Conservation (phyloP, 1,139 yeast genomes). For the Suhomyces bolitotheri region DNA sequence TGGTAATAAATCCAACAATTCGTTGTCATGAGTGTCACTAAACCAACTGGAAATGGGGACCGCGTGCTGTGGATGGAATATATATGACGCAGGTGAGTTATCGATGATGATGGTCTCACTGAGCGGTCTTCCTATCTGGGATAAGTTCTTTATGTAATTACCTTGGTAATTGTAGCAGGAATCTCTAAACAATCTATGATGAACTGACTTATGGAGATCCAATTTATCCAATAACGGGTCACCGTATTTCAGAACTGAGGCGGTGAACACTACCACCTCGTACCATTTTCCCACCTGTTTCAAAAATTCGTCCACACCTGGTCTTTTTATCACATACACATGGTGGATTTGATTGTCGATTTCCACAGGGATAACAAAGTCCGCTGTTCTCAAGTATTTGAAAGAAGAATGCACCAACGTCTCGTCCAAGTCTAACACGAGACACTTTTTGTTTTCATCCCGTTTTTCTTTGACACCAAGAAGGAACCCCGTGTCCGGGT, state of each 20-base stretch:
- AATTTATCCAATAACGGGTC: slow-evolving; percentile 90
- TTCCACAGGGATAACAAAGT: slow-evolving; percentile 74
- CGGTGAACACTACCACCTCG: slow-evolving; percentile 96
- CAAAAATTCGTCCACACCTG: slow-evolving; percentile 95
- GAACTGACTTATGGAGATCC: slow-evolving; percentile 71
- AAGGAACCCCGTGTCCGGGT: slow-evolving; percentile 59
- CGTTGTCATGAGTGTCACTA: slow-evolving; percentile 96
- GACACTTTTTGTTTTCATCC: slow-evolving; percentile 67
- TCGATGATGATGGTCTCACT: slow-evolving; percentile 85
- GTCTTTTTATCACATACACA: slow-evolving; percentile 94
- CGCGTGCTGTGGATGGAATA: slow-evolving; percentile 97
- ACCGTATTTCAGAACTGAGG: slow-evolving; percentile 92
- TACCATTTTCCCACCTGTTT: slow-evolving; percentile 77
- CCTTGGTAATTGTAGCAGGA: slow-evolving; percentile 68
- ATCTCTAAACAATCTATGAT: slow-evolving; percentile 91
- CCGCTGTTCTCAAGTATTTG: slow-evolving; percentile 88
- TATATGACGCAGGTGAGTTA: slow-evolving; percentile 95
- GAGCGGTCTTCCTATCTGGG: slow-evolving; percentile 92
- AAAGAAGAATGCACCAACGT: slow-evolving; percentile 95
- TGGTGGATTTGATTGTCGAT: slow-evolving; percentile 90
- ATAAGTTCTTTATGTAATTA: slow-evolving; percentile 87
- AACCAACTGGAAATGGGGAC: slow-evolving; percentile 99
- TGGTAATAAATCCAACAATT: slow-evolving; percentile 86
- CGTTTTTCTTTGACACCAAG: slow-evolving; percentile 46
- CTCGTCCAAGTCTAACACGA: slow-evolving; percentile 90